Evolutionary conservation across 352 stramenopile genomes (phyloP).

Genomic region (Phytophthora ramorum): DNA sequence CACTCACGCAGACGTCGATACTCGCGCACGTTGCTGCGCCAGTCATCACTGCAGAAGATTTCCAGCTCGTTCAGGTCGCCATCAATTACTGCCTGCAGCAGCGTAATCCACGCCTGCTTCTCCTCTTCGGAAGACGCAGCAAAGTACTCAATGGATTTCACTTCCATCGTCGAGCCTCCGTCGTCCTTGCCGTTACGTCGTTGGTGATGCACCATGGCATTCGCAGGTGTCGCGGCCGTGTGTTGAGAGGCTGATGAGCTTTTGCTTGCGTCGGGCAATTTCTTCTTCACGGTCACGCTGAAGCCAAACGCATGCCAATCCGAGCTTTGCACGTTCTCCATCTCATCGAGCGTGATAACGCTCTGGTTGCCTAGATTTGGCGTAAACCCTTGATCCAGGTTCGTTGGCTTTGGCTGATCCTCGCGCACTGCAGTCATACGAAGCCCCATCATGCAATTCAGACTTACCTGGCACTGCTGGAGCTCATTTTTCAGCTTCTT

Average conservation of each 20-base stretch:
- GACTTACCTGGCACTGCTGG: constrained; percentile 67
- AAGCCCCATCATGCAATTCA: constrained; percentile 91
- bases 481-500: constrained; percentile 87
- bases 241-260: constrained; percentile 19
- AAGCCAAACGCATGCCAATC: constrained; percentile 83
- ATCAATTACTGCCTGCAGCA: constrained; percentile 78
- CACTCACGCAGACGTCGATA: constrained; percentile 81
- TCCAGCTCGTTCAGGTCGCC: constrained; percentile 84
- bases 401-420: constrained; percentile 31
- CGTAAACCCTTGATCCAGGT: constrained; percentile 58
- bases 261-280: constrained; percentile 34
- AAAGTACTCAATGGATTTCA: constrained; percentile 78
- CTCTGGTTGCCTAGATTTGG: constrained; percentile 70
- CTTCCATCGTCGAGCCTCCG: constrained; percentile 27
- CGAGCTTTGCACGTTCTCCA: constrained; percentile 72
- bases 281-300: constrained; percentile 74
- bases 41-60: constrained; percentile 91
- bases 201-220: constrained; percentile 44
- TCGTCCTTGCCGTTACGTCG: constrained; percentile 41
- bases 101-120: constrained; percentile 72
- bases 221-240: constrained; percentile 18
- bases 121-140: constrained; percentile 68
- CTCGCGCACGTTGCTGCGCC: constrained; percentile 88
- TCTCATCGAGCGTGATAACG: constrained; percentile 83
- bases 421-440: constrained; percentile 70